These are phyloP conservation scores for Maudiozyma humilis DNA, from an alignment of 1,139 yeast species.

Conservation along the genomic window DNA sequence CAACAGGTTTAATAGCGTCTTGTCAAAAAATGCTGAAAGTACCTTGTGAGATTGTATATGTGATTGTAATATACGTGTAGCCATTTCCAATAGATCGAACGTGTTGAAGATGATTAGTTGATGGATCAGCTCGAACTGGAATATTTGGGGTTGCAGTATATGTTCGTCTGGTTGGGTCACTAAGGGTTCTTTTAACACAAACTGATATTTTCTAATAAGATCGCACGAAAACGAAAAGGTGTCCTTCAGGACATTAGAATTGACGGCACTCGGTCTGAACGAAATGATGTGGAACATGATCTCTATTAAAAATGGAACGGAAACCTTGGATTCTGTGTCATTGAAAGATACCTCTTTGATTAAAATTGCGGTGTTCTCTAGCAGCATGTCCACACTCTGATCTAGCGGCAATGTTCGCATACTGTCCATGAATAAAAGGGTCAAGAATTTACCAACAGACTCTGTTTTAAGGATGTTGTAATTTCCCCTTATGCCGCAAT, in stretches of 20 bases:
- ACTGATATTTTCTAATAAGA: conserved; percentile 22
- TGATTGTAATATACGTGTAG: conserved; percentile 22
- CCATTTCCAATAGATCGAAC: conserved; percentile 48
- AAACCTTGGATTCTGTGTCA: conserved; percentile 24
- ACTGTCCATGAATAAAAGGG: conserved; percentile 14
- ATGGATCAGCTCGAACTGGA: conserved; percentile 38
- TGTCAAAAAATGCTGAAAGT: conserved; percentile 18
- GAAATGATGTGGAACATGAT: conserved; percentile 45
- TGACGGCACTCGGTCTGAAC: conserved; percentile 52
- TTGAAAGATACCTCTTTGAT: conserved; percentile 24
- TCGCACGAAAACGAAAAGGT: conserved; percentile 22
- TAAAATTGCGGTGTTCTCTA: conserved; percentile 34
- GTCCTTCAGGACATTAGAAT: conserved; percentile 30
- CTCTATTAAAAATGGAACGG: conserved; percentile 48
- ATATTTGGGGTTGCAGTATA: conserved; percentile 20
- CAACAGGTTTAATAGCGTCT: conserved; percentile 14
- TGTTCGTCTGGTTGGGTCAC: conserved; percentile 16
- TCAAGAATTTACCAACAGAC: conserved; percentile 27
- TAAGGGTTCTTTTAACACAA: conserved; percentile 22
- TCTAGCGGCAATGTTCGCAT: conserved; percentile 21
- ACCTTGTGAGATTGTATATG: conserved; percentile 10
- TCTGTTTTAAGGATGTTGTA: conserved; percentile 30
- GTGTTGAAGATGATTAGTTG: conserved; percentile 42
- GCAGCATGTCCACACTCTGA: conserved; percentile 28
- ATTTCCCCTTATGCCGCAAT: conserved; percentile 27